Base-by-base conservation (phyloP, 2,329 filamentous ascomycete species). In the Fusarium sp. region DNA sequence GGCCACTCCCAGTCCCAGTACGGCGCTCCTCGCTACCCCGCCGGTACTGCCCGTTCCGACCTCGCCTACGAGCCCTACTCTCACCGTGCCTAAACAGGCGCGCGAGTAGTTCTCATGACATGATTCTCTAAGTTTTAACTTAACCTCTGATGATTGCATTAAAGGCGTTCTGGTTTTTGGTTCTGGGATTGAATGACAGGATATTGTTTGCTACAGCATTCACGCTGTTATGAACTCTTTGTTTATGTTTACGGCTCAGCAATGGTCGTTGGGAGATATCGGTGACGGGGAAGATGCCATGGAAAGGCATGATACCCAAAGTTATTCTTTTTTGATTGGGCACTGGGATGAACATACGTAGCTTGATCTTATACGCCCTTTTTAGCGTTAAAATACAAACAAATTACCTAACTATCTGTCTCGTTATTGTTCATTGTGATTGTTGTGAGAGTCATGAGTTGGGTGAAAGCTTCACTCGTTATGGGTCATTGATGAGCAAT, bases 11-110 rank as follows among this genome's bases (percentile, higher is more conserved):
- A 75, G 74, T 76, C 71, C 40, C 74, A 75, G 74, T 76, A 78
- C 72, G 73, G 79, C 63, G 82, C 78, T 25, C 79, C 81, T 57
- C 80, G 80, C 66, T 77, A 83, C 75, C 74, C 83, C 64, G 76
- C 78, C 60, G 80, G 80, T 52, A 82, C 80, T 60, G 80, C 78
- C 51, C 84, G 84, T 57, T 80, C 82, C n/a, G 83, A 87, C 30
- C 77, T 85, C 69, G 88, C 87, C 41, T 91, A 91, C 79, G 88
- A 91, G 84, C 88, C 88, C 38, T 91, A 90, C 80, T 85, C 85
- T 54, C 88, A 89, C 74, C 83, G 84, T 46, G 82, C 82, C 48
- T 90, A 85, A 82, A 47, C 30, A 44, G 58, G 38, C 44, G 34
- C 20, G 40, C 25, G 46, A 38, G 57, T 40, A 55, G 60, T 53